Conservation (phyloP, 257 asterid genomes). For the Vinca minor region DNA sequence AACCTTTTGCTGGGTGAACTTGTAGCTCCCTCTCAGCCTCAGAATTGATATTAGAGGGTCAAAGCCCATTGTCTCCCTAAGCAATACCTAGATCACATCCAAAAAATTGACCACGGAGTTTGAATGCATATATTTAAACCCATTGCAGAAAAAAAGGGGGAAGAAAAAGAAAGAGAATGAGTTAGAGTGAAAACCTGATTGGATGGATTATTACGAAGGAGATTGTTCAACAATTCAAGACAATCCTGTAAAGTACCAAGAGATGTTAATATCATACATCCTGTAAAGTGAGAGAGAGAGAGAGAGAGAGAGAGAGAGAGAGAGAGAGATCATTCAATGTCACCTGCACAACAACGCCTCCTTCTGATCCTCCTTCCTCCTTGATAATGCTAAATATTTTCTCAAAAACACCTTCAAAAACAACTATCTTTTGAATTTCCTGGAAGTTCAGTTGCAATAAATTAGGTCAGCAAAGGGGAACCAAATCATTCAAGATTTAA, state of each 20-base stretch:
- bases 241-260: conserved; percentile 63
- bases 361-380: conserved; percentile 98
- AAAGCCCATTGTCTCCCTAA: conserved; percentile 88
- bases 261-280: background rate
- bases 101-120: conserved; percentile 16
- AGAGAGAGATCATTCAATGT: background rate
- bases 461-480: conserved; percentile 7
- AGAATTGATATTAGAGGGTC: conserved; percentile 67
- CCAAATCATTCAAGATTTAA: conserved; percentile 4
- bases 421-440: conserved; percentile 98
- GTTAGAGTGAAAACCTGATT: conserved; percentile 56
- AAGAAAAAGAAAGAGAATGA: conserved; percentile 6
- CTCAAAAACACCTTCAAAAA: conserved; percentile 97
- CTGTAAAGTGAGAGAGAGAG: background rate
- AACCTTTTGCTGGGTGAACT: conserved; percentile 96
- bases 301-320: no score
- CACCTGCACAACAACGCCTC: conserved; percentile 99
- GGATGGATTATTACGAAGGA: conserved; percentile 72
- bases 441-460: conserved; percentile 26
- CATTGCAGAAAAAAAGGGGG: background rate
- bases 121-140: conserved; percentile 4
- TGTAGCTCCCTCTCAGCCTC: conserved; percentile 85
- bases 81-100: conserved; percentile 53
- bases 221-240: conserved; percentile 84
- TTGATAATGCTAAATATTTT: conserved; percentile 80